Evolutionary conservation across 257 asterid genomes (phyloP).

Genomic region (Ballota nigra): DNA sequence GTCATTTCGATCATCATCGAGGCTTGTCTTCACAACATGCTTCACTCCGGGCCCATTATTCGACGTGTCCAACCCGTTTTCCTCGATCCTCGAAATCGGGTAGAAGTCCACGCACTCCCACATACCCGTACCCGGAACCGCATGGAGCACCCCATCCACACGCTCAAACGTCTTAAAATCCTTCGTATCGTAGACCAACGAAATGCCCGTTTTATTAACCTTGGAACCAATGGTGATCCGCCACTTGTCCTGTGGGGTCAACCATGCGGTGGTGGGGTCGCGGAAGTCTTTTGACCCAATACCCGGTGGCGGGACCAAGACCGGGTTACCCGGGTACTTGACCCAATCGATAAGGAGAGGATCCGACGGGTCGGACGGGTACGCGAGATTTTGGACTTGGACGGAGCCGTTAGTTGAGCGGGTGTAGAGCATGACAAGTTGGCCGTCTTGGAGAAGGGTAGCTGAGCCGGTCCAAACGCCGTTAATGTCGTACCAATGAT

Average conservation of each 20-base stretch:
- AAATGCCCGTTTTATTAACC: conserved; percentile 53
- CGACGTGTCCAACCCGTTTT: conserved; percentile 61
- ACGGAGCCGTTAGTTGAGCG: conserved; percentile 51
- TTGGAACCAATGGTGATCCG: conserved; percentile 61
- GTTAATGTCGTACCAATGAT: conserved; percentile 58
- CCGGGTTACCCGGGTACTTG: conserved; percentile 63
- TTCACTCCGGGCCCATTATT: conserved; percentile 44
- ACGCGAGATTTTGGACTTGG: conserved; percentile 65
- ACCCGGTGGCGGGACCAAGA: conserved; percentile 61
- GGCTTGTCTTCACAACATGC: conserved; percentile 62
- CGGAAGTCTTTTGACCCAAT: conserved; percentile 50
- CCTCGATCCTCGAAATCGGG: conserved; percentile 44
- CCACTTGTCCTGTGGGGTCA: conserved; percentile 57
- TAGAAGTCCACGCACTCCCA: conserved; percentile 83
- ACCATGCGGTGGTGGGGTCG: conserved; percentile 85
- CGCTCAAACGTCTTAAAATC: conserved; percentile 50
- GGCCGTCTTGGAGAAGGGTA: conserved; percentile 48
- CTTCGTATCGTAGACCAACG: conserved; percentile 57
- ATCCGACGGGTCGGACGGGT: conserved; percentile 58
- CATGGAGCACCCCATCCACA: conserved; percentile 39
- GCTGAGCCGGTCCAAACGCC: conserved; percentile 89
- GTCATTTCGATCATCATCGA: conserved; percentile 63
- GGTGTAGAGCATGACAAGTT: conserved; percentile 60
- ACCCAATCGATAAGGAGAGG: conserved; percentile 57
- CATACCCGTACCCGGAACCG: conserved; percentile 64